Evolutionary conservation across 108 stramenopile species (phyloP), one percentile per base, ranked within the genome.

Genomic region (Pseudonitzschia delicatissima): DNA sequence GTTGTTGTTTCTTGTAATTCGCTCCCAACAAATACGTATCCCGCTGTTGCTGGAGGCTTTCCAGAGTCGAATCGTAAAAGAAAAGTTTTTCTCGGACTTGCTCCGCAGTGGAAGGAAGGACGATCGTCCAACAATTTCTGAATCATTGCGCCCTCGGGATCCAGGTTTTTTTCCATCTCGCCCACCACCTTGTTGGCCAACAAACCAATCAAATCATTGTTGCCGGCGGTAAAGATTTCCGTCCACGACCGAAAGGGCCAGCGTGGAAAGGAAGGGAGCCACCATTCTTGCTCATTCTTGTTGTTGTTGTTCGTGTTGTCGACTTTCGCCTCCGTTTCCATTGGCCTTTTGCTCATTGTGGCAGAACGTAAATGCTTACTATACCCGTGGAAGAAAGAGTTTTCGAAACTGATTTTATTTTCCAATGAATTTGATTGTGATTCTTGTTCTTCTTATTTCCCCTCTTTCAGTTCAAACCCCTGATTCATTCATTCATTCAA

Each of bases 21-120:
- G 59, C 12, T 31, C 81, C 81, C 13, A 82, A 31, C 18, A 82
- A 42, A 37, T 82, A 77, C 2, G 69, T 59, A 61, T 82, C 81
- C 2, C 81, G 72, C 45, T 82, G 81, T 42, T 67, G 65, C 27
- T 35, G 28, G 17, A 78, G 29, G 13, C 62, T 52, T 8, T 50
- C 26, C 11, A 78, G 27, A 17, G 71, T 51, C 11, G 51, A 36
- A 25, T 72, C 51, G 33, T 78, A 78, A 27, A 76, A 69, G 2
- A 68, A 68, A 27, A 76, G 68, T 3, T 42, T 6, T 3, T 33
- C 44, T 36, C 74, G 62, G 28, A 76, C 63, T 3, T 48, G 17
- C 23, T 64, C 62, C 25, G 51, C 7, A 3, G 21, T 57, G 0
- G 44, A 40, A 13, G 74, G 74, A 1, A 76, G 33, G 8, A 31